A percentile compares a stretch with the other conserved stretches of the same genome.
Evolutionary conservation across 805 yeast species (phyloP).

Genomic region (Wickerhamiella azyma): DNA sequence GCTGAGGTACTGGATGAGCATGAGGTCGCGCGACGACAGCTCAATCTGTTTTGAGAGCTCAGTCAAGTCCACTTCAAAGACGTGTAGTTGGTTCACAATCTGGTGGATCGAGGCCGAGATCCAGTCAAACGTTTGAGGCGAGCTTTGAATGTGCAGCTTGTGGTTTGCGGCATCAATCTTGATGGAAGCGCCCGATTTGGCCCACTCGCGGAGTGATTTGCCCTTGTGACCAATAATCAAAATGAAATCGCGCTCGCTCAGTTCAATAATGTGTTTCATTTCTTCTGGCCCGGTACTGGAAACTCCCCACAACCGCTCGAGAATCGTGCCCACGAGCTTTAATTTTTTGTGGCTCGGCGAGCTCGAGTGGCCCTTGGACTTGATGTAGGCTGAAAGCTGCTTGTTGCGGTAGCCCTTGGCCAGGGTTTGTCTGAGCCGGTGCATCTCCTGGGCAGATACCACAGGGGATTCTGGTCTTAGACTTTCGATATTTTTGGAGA

Average conservation of each 20-base stretch:
- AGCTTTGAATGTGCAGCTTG: constrained; percentile 30
- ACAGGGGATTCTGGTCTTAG: background rate
- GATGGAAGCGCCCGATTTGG: constrained; percentile 31
- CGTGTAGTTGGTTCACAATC: constrained; percentile 15
- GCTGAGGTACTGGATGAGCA: constrained; percentile 21
- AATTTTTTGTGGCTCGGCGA: background rate
- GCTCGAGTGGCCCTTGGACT: background rate
- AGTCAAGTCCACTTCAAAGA: constrained; percentile 26
- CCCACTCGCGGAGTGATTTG: constrained; percentile 28
- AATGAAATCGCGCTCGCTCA: constrained; percentile 31
- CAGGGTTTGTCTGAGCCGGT: constrained; percentile 18
- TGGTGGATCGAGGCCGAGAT: constrained; percentile 30
- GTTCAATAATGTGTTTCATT: constrained; percentile 18
- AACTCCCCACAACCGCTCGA: constrained; percentile 28
- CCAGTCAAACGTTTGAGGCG: constrained; percentile 31
- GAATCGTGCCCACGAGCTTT: constrained; percentile 15
- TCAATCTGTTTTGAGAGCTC: constrained; percentile 10
- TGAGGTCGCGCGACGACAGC: constrained; percentile 13
- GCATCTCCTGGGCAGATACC: constrained; percentile 17
- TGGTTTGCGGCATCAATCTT: constrained; percentile 25
- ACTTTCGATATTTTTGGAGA: background rate
- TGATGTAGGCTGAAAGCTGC: constrained; percentile 16
- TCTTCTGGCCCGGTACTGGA: background rate
- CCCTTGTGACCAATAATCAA: constrained; percentile 31
- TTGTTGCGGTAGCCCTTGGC: constrained; percentile 19